phyloP scores from a whole-genome alignment of 1,284 basidiomycete species.

The Leccinum angustisporum region DNA sequence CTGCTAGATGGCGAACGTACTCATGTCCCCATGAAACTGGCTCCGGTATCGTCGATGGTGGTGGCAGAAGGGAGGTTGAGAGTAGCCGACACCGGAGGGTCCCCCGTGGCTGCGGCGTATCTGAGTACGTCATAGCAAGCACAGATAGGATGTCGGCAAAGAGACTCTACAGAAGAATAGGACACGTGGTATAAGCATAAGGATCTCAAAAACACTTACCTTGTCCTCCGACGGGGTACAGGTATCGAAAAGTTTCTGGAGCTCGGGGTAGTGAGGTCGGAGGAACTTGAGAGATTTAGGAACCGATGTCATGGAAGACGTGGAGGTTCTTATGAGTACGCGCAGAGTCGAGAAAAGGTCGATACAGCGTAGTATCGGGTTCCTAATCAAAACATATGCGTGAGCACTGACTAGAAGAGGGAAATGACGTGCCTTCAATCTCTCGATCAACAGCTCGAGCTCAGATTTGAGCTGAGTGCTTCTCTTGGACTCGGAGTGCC shows the following conservation, averaged over 20 bases:
- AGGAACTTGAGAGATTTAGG: constrained; percentile 99
- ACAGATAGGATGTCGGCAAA: constrained; percentile 99
- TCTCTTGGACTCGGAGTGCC: too few relatives aligned
- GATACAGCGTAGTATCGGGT: constrained; percentile 80
- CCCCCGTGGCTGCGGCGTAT: constrained; percentile 91
- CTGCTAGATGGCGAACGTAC: constrained; percentile 95
- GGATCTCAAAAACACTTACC: constrained; percentile 42
- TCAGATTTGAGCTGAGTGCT: constrained; percentile 81
- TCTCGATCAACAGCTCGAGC: constrained; percentile 96
- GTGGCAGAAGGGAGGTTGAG: constrained; percentile 71
- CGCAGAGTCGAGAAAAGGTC: constrained; percentile 92
- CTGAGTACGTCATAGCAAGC: constrained; percentile 99
- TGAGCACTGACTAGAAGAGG: not conserved
- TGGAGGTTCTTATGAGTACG: constrained; percentile 93
- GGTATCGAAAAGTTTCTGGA: constrained; percentile 79
- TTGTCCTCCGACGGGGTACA: constrained; percentile 82
- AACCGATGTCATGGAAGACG: constrained; percentile 99
- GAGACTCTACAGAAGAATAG: constrained; percentile 59
- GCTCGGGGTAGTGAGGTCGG: constrained; percentile 89
- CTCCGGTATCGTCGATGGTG: constrained; percentile 70
- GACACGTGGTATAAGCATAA: not conserved
- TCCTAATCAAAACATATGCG: constrained; percentile 62
- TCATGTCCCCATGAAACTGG: constrained; percentile 99
- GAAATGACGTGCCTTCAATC: constrained; percentile 69
- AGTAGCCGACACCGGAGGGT: constrained; percentile 91